phyloP scores from a whole-genome alignment of 2,329 filamentous ascomycete species.

The Esteya vermicola region DNA sequence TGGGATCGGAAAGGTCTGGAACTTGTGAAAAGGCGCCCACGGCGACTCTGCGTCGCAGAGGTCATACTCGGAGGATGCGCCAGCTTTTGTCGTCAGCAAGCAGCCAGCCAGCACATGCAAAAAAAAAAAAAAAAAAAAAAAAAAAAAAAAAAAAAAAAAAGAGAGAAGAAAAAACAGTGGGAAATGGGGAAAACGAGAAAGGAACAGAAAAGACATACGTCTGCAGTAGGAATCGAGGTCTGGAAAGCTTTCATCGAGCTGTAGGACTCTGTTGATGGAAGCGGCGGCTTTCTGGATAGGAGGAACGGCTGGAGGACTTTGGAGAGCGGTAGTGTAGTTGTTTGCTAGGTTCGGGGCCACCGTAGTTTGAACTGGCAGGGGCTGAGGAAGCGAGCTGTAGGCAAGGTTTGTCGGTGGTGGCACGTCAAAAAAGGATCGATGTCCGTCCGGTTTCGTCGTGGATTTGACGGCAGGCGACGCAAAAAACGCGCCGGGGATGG shows the following conservation, averaged over 20 bases:
- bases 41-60: constrained; percentile 50
- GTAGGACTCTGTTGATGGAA: constrained; percentile 68
- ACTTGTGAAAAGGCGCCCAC: constrained; percentile 82
- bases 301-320: constrained; percentile 13
- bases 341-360: too few species aligned
- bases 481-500: constrained; percentile 61
- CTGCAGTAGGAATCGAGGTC: constrained; percentile 81
- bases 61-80: constrained; percentile 85
- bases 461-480: constrained; percentile 54
- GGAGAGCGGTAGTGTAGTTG: too few species aligned
- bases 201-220: constrained; percentile 42
- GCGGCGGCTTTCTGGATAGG: constrained; percentile 68
- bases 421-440: constrained; percentile 35
- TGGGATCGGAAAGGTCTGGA: constrained; percentile 77
- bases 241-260: constrained; percentile 66
- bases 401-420: constrained; percentile 10
- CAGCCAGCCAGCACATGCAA: neutral
- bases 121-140: neutral
- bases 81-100: constrained; percentile 37
- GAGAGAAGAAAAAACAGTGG: neutral
- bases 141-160: neutral
- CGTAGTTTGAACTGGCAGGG: too few species aligned
- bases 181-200: too few species aligned
- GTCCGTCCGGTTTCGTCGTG: constrained; percentile 28
- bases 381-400: too few species aligned